phyloP scores from a whole-genome alignment of 441 rosid species.

The Capsella rubella region DNA sequence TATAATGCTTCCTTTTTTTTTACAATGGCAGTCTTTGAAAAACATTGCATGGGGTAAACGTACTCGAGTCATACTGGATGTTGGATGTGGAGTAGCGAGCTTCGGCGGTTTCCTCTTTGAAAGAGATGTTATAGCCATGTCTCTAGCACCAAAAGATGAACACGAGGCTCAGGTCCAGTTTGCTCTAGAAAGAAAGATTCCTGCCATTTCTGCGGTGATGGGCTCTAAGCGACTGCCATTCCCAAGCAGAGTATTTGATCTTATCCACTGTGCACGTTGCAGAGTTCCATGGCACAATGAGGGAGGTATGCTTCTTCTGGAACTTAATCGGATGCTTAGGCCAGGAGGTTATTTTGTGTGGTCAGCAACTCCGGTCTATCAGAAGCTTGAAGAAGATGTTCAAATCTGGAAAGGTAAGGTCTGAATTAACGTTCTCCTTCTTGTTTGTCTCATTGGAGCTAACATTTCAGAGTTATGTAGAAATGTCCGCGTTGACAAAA shows the following conservation, averaged over 20 bases:
- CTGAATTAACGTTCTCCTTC: neutral
- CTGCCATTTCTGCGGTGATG: constrained; percentile 95
- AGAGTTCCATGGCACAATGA: constrained; percentile 96
- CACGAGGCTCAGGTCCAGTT: constrained; percentile 97
- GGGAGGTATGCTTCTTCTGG: constrained; percentile 83
- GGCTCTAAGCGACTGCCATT: constrained; percentile 87
- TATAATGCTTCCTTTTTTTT: neutral
- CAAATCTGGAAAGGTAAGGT: constrained; percentile 82
- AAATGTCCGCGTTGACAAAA: constrained; percentile 71
- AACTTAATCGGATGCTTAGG: constrained; percentile 81
- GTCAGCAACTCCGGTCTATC: constrained; percentile 98
- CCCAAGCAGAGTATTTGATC: constrained; percentile 89
- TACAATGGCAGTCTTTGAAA: constrained; percentile 61
- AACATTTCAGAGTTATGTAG: constrained; percentile 50
- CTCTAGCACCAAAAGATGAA: constrained; percentile 97
- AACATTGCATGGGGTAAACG: constrained; percentile 85
- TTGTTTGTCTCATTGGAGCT: constrained; percentile 21
- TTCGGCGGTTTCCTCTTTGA: constrained; percentile 91
- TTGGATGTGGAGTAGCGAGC: constrained; percentile 98
- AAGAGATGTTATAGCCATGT: constrained; percentile 88
- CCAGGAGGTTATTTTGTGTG: constrained; percentile 95
- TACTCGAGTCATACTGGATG: constrained; percentile 77
- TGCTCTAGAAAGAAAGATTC: constrained; percentile 93
- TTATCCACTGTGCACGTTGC: constrained; percentile 91
- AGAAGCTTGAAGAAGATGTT: constrained; percentile 72